Evolutionary conservation across 768 basidiomycete species (phyloP), one percentile per base, ranked within the genome.

Genomic region (Lactarius evosmus): DNA sequence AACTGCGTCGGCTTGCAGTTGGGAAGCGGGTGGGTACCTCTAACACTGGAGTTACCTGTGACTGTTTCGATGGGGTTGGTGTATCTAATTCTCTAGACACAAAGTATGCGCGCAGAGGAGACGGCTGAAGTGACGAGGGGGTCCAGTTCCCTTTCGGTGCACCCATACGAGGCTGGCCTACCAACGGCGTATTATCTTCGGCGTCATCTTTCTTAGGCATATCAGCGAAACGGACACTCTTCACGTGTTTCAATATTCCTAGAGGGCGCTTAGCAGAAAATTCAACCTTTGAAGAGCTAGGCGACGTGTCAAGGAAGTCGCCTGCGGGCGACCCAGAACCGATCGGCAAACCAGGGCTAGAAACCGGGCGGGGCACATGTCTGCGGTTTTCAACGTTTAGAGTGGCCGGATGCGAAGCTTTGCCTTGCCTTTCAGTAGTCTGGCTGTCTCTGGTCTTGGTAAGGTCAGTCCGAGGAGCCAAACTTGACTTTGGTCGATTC

Each of bases 151-250:
- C 36, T 14, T 58, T 63, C 58, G 46, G 12, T 11, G 44, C 49
- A n/a, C 38, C 50, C 30, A 32, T 56, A 19, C 33, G 59, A 7
- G 33, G 58, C n/a, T 55, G 62, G 7, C 19, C 51, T 19, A 25
- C 19, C 3, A 30, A 33, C 7, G 58, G 41, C 16, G 38, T 34
- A 40, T 38, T 51, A 30, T 29, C 56, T 52, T 22, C 30, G 7
- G 30, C 22, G 6, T 59, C 44, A 9, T 25, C 58, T 44, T 32
- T 54, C 44, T 49, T 59, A 16, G 66, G 55, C 52, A 67, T 44
- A 17, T 63, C 56, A 9, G 67, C 67, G 40, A 68, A 68, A 29
- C 67, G 66, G 56, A 68, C 67, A 49, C 66, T 68, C 62, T 68
- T 68, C 56, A 29, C 56, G 33, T 36, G 67, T 50, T 68, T 68